Base-by-base conservation (phyloP, 2,329 filamentous ascomycete species). In the Diaporthe australafricana region DNA sequence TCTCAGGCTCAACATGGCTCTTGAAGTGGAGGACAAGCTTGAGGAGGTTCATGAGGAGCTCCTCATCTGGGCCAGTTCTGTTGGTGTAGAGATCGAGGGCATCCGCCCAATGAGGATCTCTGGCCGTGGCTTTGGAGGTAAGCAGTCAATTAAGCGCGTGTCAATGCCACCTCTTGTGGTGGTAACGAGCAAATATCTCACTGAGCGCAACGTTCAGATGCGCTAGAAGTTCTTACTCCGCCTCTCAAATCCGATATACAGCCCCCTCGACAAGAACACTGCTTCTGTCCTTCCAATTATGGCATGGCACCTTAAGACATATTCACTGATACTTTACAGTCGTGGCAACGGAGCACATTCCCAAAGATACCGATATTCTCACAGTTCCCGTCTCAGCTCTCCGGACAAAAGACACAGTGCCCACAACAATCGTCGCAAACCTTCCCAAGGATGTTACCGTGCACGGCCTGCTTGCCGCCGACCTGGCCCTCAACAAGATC, bases 401-500 rank as follows among this genome's bases (percentile, higher is more conserved):
- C 66, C 84, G 94, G 65, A 92, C 90, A 38, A 83, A 90, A n/a
- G 86, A 90, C 47, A 88, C 87, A 2, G 86, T 92, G 14, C 88
- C 89, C 9, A 82, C 84, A 38, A 73, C 82, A 2, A 87, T 94
- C 68, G 81, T 84, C 67, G 79, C 82, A 16, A 83, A 82, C 35
- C 86, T 92, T 14, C 85, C 87, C 0, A 83, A 85, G 22, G 85
- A 86, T 71, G 87, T 88, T 53, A 88, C 90, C 1, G 87, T 93
- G 27, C 94, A 97, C 76, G 92, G 91, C 35, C 87, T 94, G 48
- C 85, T 96, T 9, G 92, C 94, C n/a, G 87, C 91, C 2, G 89
- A 90, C 72, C 83, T 95, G 11, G 87, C 89, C 6, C 84, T 92
- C 38, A 85, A 90, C 70, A 79, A 80, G 1, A 79, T 84, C 8